Percentiles rank a stretch among this genome's conserved stretches.
Evolutionary conservation across 139 green algal genomes (phyloP).

Genomic region (Chlorella ohadii): DNA sequence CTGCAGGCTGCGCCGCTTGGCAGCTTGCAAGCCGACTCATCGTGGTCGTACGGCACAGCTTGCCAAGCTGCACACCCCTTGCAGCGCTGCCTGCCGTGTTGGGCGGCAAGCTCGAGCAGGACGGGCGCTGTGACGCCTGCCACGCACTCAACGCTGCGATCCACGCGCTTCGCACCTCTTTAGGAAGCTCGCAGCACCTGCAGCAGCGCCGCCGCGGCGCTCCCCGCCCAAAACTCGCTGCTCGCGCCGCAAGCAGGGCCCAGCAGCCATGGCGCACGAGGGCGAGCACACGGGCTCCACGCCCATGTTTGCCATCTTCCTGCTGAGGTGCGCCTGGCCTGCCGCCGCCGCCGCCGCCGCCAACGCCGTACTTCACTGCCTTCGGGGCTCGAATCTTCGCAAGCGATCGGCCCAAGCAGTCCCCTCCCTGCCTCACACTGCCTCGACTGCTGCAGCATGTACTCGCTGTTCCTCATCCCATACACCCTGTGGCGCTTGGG

Average conservation of each 20-base stretch:
- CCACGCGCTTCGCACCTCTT: too few species aligned
- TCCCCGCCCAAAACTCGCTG: too few species aligned
- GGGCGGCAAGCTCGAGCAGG: too few species aligned
- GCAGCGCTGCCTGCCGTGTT: too few species aligned
- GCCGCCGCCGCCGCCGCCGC: not conserved
- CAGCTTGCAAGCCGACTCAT: too few species aligned
- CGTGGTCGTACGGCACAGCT: too few species aligned
- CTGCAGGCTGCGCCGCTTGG: too few species aligned
- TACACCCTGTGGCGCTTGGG: constrained; percentile 78
- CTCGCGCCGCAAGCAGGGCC: not conserved
- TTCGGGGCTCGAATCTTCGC: not conserved
- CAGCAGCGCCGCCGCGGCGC: too few species aligned
- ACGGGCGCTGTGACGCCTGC: too few species aligned
- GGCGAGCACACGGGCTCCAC: constrained; percentile 54
- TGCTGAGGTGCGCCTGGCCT: constrained; percentile 44
- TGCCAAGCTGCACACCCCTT: too few species aligned
- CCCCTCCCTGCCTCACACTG: not conserved
- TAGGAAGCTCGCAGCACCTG: too few species aligned
- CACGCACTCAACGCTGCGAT: too few species aligned
- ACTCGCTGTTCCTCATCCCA: constrained; percentile 76
- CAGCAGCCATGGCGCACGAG: constrained; percentile 6
- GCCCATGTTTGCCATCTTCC: constrained; percentile 82
- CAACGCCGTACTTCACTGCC: not conserved
- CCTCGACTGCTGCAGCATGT: constrained; percentile 52
- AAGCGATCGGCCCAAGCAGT: not conserved